These are phyloP conservation scores for Barbatosphaeria neglecta DNA, from an alignment of 495 filamentous ascomycete genomes.

Conservation along the genomic window DNA sequence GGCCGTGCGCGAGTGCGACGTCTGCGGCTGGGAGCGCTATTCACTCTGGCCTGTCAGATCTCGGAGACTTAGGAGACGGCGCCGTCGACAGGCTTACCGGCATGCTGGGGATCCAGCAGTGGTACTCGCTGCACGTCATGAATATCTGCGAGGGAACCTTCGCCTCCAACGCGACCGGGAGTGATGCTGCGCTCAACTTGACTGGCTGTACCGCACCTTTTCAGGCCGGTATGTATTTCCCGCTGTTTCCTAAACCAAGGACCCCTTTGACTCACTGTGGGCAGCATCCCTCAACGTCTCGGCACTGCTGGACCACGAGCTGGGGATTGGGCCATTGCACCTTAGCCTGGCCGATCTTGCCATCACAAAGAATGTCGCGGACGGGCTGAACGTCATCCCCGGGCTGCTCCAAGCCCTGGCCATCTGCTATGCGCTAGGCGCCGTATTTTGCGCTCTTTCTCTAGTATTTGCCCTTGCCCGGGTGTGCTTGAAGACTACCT, in stretches of 20 bases:
- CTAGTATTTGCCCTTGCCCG: neutral
- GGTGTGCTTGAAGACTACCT: neutral
- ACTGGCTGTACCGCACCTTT: constrained; percentile 10
- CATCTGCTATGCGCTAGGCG: neutral
- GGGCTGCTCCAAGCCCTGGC: neutral
- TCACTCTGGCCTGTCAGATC: neutral
- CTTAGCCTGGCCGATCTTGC: neutral
- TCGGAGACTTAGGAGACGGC: neutral
- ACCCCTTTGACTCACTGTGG: neutral
- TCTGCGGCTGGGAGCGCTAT: neutral
- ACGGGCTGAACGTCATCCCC: neutral
- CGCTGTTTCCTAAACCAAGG: neutral
- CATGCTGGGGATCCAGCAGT: constrained; percentile 51
- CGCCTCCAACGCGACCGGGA: constrained; percentile 34
- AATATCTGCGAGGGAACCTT: constrained; percentile 54
- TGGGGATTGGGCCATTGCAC: neutral
- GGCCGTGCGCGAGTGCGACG: too few relatives aligned
- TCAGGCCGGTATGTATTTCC: neutral
- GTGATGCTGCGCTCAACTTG: constrained; percentile 37
- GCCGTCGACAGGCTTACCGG: constrained; percentile 13
- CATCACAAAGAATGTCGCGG: neutral
- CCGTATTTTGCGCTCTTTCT: neutral
- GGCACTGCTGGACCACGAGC: neutral
- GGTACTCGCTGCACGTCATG: constrained; percentile 65
- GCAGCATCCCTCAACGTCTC: neutral